Base-by-base conservation (phyloP, 192 early-diverging fungal species). In the Neocallimastix lanati region DNA sequence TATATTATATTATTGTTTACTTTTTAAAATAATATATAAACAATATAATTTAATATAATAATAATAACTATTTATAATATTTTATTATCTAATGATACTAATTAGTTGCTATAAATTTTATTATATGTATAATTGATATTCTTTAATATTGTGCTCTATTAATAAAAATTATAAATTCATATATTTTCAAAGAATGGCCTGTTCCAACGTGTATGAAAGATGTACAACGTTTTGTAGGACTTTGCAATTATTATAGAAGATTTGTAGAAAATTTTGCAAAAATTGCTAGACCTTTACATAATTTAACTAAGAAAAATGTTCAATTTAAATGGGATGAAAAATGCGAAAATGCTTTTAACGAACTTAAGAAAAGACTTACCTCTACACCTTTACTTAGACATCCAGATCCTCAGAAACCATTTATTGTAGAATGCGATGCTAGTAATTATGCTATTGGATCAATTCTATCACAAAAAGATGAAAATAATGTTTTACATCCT, bases 371-470 rank as follows among this genome's bases (percentile, higher is more conserved):
- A 9, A 30, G 50, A 13, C 78, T 88, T 3, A 82, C 58, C 25
- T 33, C 83, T 13, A 81, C 79, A 15, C 86, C 85, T 28, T 80
- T 87, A 33, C 78, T 88, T 1, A 28, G 18, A 0, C 78, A 79
- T 29, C 78, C 80, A 9, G 84, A 88, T 58, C 81, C 82, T 18
- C 13, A 33, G 2, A 82, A 83, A 28, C 79, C 82, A 0, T 84
- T 79, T 37, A 28, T 78, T 27, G 36, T 89, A 0, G 81, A 85
- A 30, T 79, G 85, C 7, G 86, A 89, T 30, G 86, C 83, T 4
- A 88, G 85, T 0, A 82, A 85, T 13, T 79, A 79, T 28, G 87
- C 80, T 7, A n/a, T 88, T 3, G 87, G 83, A 0, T 82, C 82
- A 0, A 78, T 88, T 11, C 80, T 84, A 33, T 81, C 80, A 18